Percentiles rank a stretch among this genome's conserved stretches.
Evolutionary conservation across 306 rosid species (phyloP).

Genomic region (Prunus mira): DNA sequence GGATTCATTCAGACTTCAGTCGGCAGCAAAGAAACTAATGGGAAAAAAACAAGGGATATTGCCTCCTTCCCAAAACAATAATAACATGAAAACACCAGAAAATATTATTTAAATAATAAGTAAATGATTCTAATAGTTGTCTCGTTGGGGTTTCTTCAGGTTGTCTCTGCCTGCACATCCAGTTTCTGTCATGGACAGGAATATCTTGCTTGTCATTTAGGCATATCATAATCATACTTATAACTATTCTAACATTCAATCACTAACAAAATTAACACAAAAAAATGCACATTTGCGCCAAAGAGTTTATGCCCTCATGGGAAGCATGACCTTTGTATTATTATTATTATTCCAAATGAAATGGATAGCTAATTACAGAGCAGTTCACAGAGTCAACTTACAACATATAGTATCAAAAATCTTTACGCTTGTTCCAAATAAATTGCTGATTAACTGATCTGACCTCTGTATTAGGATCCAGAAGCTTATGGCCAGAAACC

Average conservation of each 20-base stretch:
- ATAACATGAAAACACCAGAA: neutral
- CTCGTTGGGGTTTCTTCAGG: neutral
- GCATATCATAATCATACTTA: neutral
- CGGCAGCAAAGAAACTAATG: neutral
- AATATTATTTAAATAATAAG: no score
- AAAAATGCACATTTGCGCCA: neutral
- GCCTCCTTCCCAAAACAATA: neutral
- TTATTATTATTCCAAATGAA: neutral
- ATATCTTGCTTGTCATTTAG: neutral
- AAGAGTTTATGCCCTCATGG: neutral
- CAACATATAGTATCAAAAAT: neutral
- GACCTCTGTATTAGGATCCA: neutral
- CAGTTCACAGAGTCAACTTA: neutral
- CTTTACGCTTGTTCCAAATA: neutral
- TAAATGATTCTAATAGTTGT: neutral
- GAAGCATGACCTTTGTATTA: neutral
- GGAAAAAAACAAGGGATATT: neutral
- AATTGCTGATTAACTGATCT: constrained; percentile 1
- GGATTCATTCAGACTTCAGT: neutral
- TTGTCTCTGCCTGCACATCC: neutral
- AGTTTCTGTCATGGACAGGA: neutral
- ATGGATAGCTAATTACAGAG: neutral
- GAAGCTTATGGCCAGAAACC: constrained; percentile 9
- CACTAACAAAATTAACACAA: neutral
- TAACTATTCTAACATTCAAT: neutral